Base-by-base conservation (phyloP, 2,329 filamentous ascomycete genomes). In the Phyllosticta capitalensis region DNA sequence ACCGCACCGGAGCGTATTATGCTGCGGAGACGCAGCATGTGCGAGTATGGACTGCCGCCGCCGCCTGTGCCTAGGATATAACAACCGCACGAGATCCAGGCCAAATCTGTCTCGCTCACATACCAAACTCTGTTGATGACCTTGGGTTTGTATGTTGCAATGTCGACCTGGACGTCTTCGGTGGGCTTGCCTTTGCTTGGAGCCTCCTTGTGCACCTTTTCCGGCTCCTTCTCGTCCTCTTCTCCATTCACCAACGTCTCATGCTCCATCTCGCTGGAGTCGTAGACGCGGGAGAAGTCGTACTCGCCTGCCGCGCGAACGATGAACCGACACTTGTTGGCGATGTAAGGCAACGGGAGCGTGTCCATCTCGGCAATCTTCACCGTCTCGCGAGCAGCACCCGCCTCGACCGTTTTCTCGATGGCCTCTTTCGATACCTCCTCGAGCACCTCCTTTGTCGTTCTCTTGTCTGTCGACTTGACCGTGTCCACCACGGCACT, bases 41-140 rank as follows among this genome's bases (percentile, higher is more conserved):
- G 71, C 80, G 78, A 28, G 71, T 1, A 79, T 68, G 63, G 81
- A 82, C 1, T 82, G 1, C 83, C 82, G 20, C 83, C 83, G 5
- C 83, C 83, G 20, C 83, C 83, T 0, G 81, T 83, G 1, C 82
- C 83, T 0, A 86, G 75, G 56, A 86, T 81, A 62, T 84, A 84
- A 65, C 82, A 83, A 1, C 83, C 83, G 7, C 75, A 80, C 0
- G 80, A 71, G 33, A 86, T 80, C 73, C 79, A 85, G 28, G 73
- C 68, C 3, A 85, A 71, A 65, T 86, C 83, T 0, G 79, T 80
- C 64, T 85, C 81, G 10, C 75, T 81, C 48, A 86, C 68, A 59
- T 78, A 78, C 83, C 83, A 86, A 17, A 78, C 67, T 9, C 81
- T 76, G n/a, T 77, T 72, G 45, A 70, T 71, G 1, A 82, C 76